Conservation (phyloP, 495 filamentous ascomycete genomes). For the Hypomontagnella submonticulosa region DNA sequence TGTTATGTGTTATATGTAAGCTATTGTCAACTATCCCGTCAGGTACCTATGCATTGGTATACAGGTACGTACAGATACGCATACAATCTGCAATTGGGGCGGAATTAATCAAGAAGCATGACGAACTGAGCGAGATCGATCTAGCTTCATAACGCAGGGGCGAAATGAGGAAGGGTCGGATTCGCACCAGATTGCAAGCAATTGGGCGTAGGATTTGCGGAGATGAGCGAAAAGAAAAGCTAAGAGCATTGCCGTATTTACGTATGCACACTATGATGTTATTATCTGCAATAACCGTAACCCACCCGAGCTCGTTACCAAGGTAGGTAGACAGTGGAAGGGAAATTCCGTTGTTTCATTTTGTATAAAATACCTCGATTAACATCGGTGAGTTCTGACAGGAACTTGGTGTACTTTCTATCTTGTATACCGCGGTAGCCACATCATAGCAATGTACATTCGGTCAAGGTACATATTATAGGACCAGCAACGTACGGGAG, state of each 20-base stretch:
- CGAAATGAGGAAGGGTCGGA: conserved; percentile 38
- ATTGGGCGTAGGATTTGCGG: conserved; percentile 41
- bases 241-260: conserved; percentile 22
- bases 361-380: conserved; percentile 35
- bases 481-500: conserved; percentile 34
- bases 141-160: conserved; percentile 33
- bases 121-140: conserved; percentile 33
- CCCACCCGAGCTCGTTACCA: conserved; percentile 45
- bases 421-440: conserved; percentile 15
- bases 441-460: conserved; percentile 19
- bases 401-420: conserved; percentile 15
- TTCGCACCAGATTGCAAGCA: conserved; percentile 26
- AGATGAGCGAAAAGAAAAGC: conserved; percentile 36
- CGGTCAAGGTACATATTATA: conserved; percentile 21
- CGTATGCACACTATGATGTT: conserved; percentile 8
- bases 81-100: conserved; percentile 28
- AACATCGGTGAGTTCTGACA: conserved; percentile 44
- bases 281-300: conserved; percentile 33
- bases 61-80: conserved; percentile 1
- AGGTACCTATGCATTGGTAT: conserved; percentile 19
- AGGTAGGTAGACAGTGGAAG: conserved; percentile 27
- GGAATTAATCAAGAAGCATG: conserved; percentile 19
- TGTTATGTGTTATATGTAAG: conserved; percentile 22
- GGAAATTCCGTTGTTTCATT: conserved; percentile 43
- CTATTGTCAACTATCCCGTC: conserved; percentile 15